Base-by-base conservation (phyloP, 768 basidiomycete genomes). In the Boletus subcaerulescens region DNA sequence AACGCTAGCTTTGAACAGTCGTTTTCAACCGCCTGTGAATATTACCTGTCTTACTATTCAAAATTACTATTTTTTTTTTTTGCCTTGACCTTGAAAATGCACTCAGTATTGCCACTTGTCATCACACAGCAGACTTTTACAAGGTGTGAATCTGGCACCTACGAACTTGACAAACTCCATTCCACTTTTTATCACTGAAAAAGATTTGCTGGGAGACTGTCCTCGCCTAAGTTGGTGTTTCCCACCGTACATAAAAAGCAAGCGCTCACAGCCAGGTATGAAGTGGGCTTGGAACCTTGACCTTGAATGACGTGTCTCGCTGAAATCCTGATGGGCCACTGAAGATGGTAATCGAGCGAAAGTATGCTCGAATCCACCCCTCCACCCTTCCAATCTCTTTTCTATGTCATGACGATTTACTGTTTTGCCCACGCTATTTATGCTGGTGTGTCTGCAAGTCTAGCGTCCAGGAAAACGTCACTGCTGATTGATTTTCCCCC, bases 401-500 rank as follows among this genome's bases (percentile, higher is more conserved):
- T 22, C 8, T 45, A 5, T 20, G 2, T 52, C 20, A 3, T 43
- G 35, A 43, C n/a, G 8, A 20, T 8, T 32, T 14, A 8, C 20
- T 32, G 20, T 11, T 24, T 47, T 33, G 1, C 1, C 7, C 7
- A 32, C 20, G 5, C 32, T 32, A 39, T 20, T 14, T 33, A 33
- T 14, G 12, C 7, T 44, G 57, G 64, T 67, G 45, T 38, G 59
- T 65, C 38, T 24, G 8, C 10, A 10, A 3, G n/a, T 22, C 14
- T 10, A 39, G 13, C 18, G 17, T 46, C 5, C 22, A 15, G 42
- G 46, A 20, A 33, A 13, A 43, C 10, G 1, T 3, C 6, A 3
- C 4, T 15, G 17, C 33, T 61, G 42, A 62, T 39, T 3, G 12
- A 20, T 42, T 50, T 6, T 43, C 26, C 31, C 43, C 18, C 3